Percentiles rank a stretch among this genome's conserved stretches.
These are phyloP conservation scores for Hydrangea macrophylla DNA, from an alignment of 148 eudicot species.

Conservation along the genomic window DNA sequence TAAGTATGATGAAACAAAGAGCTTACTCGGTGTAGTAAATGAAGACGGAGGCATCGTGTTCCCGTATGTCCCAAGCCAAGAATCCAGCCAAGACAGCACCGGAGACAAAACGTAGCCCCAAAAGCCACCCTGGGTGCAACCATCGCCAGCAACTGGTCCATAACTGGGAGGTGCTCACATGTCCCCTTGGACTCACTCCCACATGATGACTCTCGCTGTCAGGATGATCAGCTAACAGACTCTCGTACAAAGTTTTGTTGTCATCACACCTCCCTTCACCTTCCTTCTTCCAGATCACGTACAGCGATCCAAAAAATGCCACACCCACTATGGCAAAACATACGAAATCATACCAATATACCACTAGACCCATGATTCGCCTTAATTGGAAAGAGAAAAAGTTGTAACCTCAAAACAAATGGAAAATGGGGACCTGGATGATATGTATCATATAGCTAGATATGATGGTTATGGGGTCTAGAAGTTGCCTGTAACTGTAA, in stretches of 20 bases:
- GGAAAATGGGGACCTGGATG: too few species aligned
- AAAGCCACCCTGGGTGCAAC: constrained; percentile 41
- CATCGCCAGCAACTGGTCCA: constrained; percentile 55
- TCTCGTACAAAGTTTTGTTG: constrained; percentile 18
- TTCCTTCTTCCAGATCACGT: constrained; percentile 43
- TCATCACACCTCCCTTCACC: constrained; percentile 7
- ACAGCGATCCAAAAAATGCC: constrained; percentile 32
- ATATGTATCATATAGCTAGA: too few species aligned
- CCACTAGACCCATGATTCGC: constrained; percentile 27
- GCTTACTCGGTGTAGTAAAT: constrained; percentile 63
- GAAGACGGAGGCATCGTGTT: constrained; percentile 38
- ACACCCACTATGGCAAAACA: constrained; percentile 41
- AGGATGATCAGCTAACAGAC: constrained; percentile 17
- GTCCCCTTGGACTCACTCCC: constrained; percentile 8
- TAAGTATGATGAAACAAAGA: too few species aligned
- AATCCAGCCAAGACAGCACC: constrained; percentile 28
- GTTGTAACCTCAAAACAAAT: too few species aligned
- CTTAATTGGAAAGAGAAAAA: too few species aligned
- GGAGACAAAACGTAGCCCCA: constrained; percentile 28
- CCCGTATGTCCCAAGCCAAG: constrained; percentile 38
- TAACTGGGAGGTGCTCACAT: constrained; percentile 26
- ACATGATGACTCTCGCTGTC: not conserved
- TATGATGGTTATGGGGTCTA: too few species aligned
- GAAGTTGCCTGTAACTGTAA: too few species aligned
- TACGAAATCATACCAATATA: constrained; percentile 43